Evolutionary conservation across 495 filamentous ascomycete species (phyloP).

Genomic region (Xylaria curta): DNA sequence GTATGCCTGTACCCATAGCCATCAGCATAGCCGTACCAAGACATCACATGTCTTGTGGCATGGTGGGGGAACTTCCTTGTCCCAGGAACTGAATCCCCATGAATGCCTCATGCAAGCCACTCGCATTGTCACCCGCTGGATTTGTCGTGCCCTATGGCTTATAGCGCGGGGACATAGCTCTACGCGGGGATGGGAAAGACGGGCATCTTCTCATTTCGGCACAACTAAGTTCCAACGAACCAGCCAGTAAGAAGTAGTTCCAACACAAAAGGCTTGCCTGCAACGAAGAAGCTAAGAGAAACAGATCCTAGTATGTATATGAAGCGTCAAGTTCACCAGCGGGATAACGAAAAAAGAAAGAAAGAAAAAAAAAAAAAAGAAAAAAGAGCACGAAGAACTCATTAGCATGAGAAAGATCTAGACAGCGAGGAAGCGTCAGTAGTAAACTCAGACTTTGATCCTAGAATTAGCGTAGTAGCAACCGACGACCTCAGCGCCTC

Average conservation of each 20-base stretch:
- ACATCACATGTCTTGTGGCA: not conserved
- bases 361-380: too few relatives aligned
- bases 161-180: conserved; percentile 7
- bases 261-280: conserved; percentile 1
- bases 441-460: not conserved
- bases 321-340: conserved; percentile 8
- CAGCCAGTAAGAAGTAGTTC: not conserved
- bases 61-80: conserved; percentile 15
- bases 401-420: not conserved
- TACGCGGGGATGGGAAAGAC: not conserved
- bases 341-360: too few relatives aligned
- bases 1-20: not conserved
- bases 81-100: conserved; percentile 22
- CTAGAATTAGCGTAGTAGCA: not conserved
- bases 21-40: not conserved
- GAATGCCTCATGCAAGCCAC: conserved; percentile 25
- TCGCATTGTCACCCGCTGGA: conserved; percentile 23
- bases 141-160: conserved; percentile 18
- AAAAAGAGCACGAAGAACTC: not conserved
- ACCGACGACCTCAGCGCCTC: conserved; percentile 13
- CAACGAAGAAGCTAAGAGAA: not conserved
- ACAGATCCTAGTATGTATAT: not conserved
- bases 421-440: not conserved
- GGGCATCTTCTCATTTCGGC: conserved; percentile 9
- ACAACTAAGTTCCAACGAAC: not conserved